Evolutionary conservation across 2,329 filamentous ascomycete species (phyloP).

Genomic region (Beauveria australis): DNA sequence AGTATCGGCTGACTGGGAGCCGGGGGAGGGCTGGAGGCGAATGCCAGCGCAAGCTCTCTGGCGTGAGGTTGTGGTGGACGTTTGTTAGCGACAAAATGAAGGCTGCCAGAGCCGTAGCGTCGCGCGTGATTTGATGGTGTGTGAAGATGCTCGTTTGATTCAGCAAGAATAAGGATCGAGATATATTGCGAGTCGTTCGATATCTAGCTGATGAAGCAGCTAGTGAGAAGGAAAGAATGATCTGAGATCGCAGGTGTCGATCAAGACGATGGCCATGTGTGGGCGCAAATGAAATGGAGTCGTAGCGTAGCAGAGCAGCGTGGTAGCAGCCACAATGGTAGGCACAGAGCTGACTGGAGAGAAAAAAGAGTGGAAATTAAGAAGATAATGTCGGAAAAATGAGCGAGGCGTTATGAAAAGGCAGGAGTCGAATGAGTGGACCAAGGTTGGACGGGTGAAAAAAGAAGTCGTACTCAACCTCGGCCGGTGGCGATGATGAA

Average conservation of each 20-base stretch:
- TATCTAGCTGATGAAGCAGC: background rate
- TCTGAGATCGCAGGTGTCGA: background rate
- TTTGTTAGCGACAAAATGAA: background rate
- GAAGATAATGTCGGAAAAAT: background rate
- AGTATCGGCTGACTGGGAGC: background rate
- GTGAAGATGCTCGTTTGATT: background rate
- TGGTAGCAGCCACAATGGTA: background rate
- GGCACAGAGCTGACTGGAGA: background rate
- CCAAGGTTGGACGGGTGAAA: background rate
- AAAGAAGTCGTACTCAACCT: background rate
- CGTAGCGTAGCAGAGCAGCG: conserved; percentile 3
- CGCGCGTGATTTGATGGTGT: background rate
- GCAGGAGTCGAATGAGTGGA: background rate
- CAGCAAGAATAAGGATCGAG: background rate
- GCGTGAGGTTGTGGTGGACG: background rate
- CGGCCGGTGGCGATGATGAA: conserved; percentile 3
- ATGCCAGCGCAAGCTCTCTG: background rate
- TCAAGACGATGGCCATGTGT: background rate
- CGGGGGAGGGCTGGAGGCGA: background rate
- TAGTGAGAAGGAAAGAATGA: background rate
- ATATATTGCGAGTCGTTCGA: background rate
- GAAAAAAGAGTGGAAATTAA: background rate
- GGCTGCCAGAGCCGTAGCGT: conserved; percentile 2
- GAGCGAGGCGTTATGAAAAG: background rate
- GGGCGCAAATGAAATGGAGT: background rate